Base-by-base conservation (phyloP, 805 yeast genomes). In the Saturnispora halmiae region DNA sequence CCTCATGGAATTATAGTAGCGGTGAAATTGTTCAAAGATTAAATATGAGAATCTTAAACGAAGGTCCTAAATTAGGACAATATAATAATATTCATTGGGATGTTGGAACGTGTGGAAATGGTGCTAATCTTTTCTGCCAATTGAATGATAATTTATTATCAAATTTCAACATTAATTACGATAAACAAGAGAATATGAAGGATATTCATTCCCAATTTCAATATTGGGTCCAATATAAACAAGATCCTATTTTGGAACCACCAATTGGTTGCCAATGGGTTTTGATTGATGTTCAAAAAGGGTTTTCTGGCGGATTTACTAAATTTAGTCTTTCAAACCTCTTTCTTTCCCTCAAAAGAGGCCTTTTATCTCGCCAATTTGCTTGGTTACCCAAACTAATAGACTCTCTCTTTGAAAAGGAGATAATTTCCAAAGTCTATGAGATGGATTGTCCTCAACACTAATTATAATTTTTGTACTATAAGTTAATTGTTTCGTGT, bases 1-100 rank as follows among this genome's bases (percentile, higher is more conserved):
- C 95, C 1, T 69, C 81, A 37, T 64, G 65, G 57, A 90, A 90
- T 58, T 90, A 90, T 55, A 95, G 96, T 2, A 96, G 96, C 10
- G 96, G 96, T 0, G 67, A 61, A 1, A 95, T 95, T 1, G 60
- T 87, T 26, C 45, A 54, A 13, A 52, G 53, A 18, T 67, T 82
- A 43, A 82, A 85, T 51, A 19, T 37, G 15, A 43, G 36, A 22
- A 9, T 59, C 2, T 35, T 44, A 15, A 14, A 38, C 1, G 16
- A 35, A 13, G 41, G 38, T 4, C 28, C 26, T 7, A 16, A 33
- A 5, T 27, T 31, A 14, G 44, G 41, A 10, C 34, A 30, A 6
- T 49, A 48, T 3, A 16, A 65, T 14, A 58, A 67, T 0, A 75
- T 88, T 8, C 95, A 88, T 58, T 61, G 85, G 63, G 94, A 83